Conservation (phyloP, 495 filamentous ascomycete genomes). For the Hypoxylon cercidicola region DNA sequence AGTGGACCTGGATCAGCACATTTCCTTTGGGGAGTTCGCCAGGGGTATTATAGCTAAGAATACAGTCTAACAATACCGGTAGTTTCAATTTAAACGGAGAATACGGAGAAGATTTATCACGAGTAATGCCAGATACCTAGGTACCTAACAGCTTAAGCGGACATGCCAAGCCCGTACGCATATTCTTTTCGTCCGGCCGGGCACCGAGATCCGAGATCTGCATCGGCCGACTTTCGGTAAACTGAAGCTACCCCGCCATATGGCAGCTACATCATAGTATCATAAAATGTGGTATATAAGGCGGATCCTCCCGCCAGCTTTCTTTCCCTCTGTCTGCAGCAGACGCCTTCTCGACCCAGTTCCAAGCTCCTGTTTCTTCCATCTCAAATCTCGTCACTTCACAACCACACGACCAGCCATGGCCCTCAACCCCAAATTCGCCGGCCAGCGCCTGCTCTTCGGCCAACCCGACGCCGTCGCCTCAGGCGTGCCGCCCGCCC, state of each 20-base stretch:
- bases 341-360: not conserved
- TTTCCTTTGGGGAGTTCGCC: constrained; percentile 88
- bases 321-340: constrained; percentile 17
- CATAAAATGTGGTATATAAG: constrained; percentile 17
- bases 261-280: constrained; percentile 22
- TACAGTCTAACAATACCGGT: constrained; percentile 60
- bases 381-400: constrained; percentile 9
- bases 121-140: no score
- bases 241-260: constrained; percentile 22
- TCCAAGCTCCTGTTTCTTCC: not conserved
- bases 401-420: constrained; percentile 55
- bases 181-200: no score
- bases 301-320: constrained; percentile 35
- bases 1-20: constrained; percentile 76
- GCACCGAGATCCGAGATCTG: no score
- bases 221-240: not conserved
- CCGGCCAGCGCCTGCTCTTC: constrained; percentile 70
- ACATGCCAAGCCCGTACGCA: no score
- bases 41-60: constrained; percentile 84
- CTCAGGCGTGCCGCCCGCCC: constrained; percentile 54
- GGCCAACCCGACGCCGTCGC: constrained; percentile 43
- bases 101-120: no score
- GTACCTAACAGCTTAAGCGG: no score
- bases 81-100: not conserved
- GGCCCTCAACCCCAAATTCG: constrained; percentile 83